Conservation (phyloP, 129 eudicot genomes). For the Chrysanthemum seticuspe region DNA sequence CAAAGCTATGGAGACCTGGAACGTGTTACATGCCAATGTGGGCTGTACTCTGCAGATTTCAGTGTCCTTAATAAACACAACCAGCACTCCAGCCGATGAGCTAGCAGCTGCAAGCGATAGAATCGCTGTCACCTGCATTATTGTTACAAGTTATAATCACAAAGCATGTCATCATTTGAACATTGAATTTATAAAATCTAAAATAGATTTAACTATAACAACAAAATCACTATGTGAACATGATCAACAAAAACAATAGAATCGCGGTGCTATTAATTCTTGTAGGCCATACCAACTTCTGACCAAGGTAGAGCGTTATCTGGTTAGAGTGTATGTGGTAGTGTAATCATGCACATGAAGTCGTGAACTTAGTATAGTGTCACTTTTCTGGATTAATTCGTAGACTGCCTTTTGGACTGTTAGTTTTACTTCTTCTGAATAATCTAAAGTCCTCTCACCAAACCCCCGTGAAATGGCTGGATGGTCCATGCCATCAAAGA, state of each 20-base stretch:
- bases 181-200: not conserved
- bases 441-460: too few relatives aligned
- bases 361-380: too few relatives aligned
- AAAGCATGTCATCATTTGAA: not conserved
- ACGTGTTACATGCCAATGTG: constrained; percentile 58
- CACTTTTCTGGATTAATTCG: too few relatives aligned
- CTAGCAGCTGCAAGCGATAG: constrained; percentile 81
- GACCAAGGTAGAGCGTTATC: too few relatives aligned
- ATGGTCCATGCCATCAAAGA: too few relatives aligned
- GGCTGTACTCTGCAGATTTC: constrained; percentile 44
- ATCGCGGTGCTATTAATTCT: too few relatives aligned
- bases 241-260: not conserved
- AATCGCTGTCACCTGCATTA: constrained; percentile 64
- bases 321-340: too few relatives aligned
- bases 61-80: constrained; percentile 54
- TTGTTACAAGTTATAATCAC: not conserved
- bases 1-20: constrained; percentile 64
- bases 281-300: too few relatives aligned
- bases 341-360: too few relatives aligned
- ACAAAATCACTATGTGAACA: not conserved
- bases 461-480: too few relatives aligned
- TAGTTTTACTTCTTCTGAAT: too few relatives aligned
- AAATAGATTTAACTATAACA: not conserved
- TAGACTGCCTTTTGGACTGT: too few relatives aligned
- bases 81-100: constrained; percentile 82